Percentiles rank a stretch among this genome's conserved stretches.
Evolutionary conservation across 257 asterid genomes (phyloP).

Genomic region (Rehmannia glutinosa): DNA sequence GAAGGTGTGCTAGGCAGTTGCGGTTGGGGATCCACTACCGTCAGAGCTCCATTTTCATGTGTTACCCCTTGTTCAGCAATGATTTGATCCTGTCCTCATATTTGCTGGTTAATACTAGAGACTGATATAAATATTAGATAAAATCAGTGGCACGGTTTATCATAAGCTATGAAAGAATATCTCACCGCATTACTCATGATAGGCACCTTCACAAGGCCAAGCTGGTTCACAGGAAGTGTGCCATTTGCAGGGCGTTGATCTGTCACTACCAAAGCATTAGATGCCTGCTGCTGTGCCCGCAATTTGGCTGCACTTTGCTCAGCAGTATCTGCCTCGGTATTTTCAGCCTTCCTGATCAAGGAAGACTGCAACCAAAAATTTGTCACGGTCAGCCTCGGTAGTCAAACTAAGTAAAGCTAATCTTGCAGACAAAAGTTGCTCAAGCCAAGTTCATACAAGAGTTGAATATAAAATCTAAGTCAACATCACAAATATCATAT

Average conservation of each 20-base stretch:
- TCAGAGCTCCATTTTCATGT: constrained; percentile 66
- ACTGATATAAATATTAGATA: neutral
- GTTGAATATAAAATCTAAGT: neutral
- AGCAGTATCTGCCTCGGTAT: constrained; percentile 88
- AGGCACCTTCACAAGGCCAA: constrained; percentile 82
- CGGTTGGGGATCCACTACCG: constrained; percentile 76
- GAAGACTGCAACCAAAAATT: constrained; percentile 56
- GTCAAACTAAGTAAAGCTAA: neutral
- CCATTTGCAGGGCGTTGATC: constrained; percentile 83
- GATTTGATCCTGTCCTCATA: constrained; percentile 48
- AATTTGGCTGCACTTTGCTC: constrained; percentile 93
- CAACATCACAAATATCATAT: constrained; percentile 11
- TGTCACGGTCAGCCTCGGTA: constrained; percentile 5
- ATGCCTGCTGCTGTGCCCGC: constrained; percentile 84
- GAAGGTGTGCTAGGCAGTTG: constrained; percentile 56
- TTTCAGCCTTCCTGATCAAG: constrained; percentile 79
- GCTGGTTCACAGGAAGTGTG: constrained; percentile 53
- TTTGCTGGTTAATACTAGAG: constrained; percentile 19
- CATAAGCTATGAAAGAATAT: constrained; percentile 23
- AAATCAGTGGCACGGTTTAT: constrained; percentile 6
- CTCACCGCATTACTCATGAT: constrained; percentile 54
- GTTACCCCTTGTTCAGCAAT: constrained; percentile 43
- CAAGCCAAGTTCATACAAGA: constrained; percentile 9
- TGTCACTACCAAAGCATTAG: constrained; percentile 77
- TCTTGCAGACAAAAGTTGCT: constrained; percentile 3